Conservation (phyloP, 2,329 filamentous ascomycete species). For the Pestalotiopsis sp. region DNA sequence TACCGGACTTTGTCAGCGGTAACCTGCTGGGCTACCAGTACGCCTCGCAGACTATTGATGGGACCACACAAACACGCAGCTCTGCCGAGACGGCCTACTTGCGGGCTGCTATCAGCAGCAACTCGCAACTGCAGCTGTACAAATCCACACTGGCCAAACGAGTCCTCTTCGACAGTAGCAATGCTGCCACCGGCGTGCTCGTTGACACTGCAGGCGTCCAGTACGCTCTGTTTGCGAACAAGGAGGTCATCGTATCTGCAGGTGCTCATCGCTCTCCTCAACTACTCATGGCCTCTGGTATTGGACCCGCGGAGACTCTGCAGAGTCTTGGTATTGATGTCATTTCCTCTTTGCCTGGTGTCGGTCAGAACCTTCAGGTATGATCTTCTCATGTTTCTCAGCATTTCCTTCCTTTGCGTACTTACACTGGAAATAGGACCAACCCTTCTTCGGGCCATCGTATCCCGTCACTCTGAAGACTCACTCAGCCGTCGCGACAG, state of each 20-base stretch:
- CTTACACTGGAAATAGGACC: background rate
- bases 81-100: constrained; percentile 1
- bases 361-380: constrained; percentile 65
- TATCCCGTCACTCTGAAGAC: background rate
- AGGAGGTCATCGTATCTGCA: constrained; percentile 36
- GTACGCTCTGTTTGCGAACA: constrained; percentile 27
- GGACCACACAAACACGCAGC: background rate
- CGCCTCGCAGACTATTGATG: background rate
- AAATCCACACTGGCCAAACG: background rate
- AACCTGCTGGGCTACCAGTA: constrained; percentile 2
- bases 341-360: constrained; percentile 57
- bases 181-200: constrained; percentile 24
- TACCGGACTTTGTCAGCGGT: background rate
- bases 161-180: constrained; percentile 5
- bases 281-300: constrained; percentile 19
- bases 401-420: background rate
- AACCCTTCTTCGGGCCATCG: constrained; percentile 1
- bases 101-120: background rate
- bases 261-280: constrained; percentile 16
- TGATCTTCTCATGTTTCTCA: constrained; percentile 36
- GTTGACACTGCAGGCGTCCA: constrained; percentile 20
- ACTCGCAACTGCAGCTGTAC: background rate
- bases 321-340: constrained; percentile 48
- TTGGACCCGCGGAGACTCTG: constrained; percentile 37
- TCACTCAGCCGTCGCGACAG: background rate